Percentiles rank a stretch among this genome's conserved stretches.
Conservation (phyloP, 345 rosid species). For the Hypericum perforatum region DNA sequence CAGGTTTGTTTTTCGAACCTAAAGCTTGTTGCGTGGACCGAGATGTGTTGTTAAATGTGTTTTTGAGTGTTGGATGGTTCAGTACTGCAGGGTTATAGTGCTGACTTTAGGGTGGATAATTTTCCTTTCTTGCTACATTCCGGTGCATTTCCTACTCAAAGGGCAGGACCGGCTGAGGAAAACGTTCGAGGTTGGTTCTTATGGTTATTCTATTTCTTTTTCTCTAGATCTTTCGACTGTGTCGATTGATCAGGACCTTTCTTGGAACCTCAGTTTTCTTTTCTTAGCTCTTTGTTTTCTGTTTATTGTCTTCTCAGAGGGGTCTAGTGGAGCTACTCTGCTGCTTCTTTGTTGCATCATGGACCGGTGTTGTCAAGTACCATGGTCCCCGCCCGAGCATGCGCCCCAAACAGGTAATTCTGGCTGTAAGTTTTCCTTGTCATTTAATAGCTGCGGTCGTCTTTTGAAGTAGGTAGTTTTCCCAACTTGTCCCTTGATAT, state of each 20-base stretch:
- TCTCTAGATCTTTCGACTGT: no score
- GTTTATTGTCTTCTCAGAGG: constrained; percentile 46
- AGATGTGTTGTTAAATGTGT: background rate
- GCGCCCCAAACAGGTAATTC: constrained; percentile 79
- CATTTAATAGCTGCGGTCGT: background rate
- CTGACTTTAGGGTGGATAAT: constrained; percentile 85
- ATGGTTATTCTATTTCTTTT: constrained; percentile 9
- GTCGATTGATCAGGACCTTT: no score
- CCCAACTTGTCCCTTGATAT: no score
- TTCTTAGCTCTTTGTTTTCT: background rate
- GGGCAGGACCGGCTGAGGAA: constrained; percentile 72
- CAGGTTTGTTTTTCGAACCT: no score
- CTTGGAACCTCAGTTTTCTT: no score
- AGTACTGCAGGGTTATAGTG: constrained; percentile 53
- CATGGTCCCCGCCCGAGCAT: constrained; percentile 97
- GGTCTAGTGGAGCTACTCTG: constrained; percentile 89
- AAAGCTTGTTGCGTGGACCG: no score
- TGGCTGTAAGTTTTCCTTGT: constrained; percentile 3
- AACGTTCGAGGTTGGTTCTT: constrained; percentile 80
- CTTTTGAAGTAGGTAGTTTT: background rate
- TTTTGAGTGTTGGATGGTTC: background rate
- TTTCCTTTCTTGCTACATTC: constrained; percentile 70
- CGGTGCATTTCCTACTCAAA: constrained; percentile 63
- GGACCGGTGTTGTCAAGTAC: constrained; percentile 97
- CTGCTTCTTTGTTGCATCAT: constrained; percentile 97